Base-by-base conservation (phyloP, 805 yeast genomes). In the Monosporozyma siamensis region DNA sequence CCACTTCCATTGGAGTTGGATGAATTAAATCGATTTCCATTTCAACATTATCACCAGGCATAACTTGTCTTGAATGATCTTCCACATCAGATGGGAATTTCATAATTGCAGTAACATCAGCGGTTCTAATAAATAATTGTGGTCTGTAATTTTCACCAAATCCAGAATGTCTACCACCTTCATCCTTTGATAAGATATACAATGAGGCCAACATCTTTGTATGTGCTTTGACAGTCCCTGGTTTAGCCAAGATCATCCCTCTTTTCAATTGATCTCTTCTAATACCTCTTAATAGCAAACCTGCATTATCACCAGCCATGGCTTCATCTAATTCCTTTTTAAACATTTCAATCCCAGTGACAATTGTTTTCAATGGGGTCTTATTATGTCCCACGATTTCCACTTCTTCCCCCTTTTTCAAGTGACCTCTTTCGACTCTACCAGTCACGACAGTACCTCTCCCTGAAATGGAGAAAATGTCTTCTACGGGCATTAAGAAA, bases 371-470 rank as follows among this genome's bases (percentile, higher is more conserved):
- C 68, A 85, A 66, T 53, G 95, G 90, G 64, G 78, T 77, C 56
- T 80, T 79, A 70, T 82, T 80, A 77, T 74, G 77, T 63, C 98
- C 98, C 50, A 92, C 96, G 65, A 92, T 81, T 76, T 92, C 97
- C 58, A 92, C 74, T 75, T 92, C 97, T 71, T 90, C 97, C 71
- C 97, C 97, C 77, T 89, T 89, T 82, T 86, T 86, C 69, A 92
- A 78, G 54, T 80, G 70, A 72, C 98, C 98, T 74, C 98, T 88
- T 77, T 90, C 97, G 56, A 88, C 98, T 72, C 97, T 85, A 67
- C 98, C 98, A 44, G 97, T 85, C 59, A 86, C 96, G 55, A 92
- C 98, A 47, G 98, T 92, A 73, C 98, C 98, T 80, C 98, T 90
- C 71, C 99, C 99, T 37, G 97, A 86, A 56, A 92, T 92, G 46